Evolutionary conservation across 441 rosid genomes (phyloP).

Genomic region (Pelargonium cotyledonis): DNA sequence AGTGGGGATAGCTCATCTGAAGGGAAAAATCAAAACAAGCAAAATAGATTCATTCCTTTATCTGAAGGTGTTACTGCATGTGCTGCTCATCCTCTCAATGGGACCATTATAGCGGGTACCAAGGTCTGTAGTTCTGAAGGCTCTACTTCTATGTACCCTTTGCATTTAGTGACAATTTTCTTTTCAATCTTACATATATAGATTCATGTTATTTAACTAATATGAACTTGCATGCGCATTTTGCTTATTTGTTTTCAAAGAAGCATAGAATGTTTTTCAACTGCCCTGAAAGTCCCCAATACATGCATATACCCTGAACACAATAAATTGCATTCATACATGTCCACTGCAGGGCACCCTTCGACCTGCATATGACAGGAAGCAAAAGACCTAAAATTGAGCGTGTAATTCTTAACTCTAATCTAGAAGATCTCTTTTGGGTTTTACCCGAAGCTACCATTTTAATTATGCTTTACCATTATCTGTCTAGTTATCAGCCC

Average conservation of each 20-base stretch:
- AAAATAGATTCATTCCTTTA: slow-evolving; percentile 63
- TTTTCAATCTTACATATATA: background rate
- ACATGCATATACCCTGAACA: background rate
- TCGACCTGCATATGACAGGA: no score
- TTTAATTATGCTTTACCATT: no score
- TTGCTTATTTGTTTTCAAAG: background rate
- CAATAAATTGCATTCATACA: background rate
- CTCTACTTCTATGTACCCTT: background rate
- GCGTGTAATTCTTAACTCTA: no score
- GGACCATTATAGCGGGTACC: slow-evolving; percentile 77
- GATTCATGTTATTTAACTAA: background rate
- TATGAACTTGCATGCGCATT: background rate
- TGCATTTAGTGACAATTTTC: background rate
- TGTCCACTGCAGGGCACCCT: background rate
- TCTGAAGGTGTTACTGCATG: slow-evolving; percentile 65
- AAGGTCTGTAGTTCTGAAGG: slow-evolving; percentile 41
- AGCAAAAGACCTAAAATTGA: no score
- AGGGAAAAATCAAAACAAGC: slow-evolving; percentile 26
- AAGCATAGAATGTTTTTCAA: background rate
- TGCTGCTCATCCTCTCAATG: slow-evolving; percentile 66
- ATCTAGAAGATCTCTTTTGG: no score
- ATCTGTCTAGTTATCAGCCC: no score
- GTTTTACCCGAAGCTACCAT: no score
- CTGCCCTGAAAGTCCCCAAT: background rate
- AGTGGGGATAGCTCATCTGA: slow-evolving; percentile 43